Conservation (phyloP, 2,329 filamentous ascomycete species). For the Paecilomyces sp. region DNA sequence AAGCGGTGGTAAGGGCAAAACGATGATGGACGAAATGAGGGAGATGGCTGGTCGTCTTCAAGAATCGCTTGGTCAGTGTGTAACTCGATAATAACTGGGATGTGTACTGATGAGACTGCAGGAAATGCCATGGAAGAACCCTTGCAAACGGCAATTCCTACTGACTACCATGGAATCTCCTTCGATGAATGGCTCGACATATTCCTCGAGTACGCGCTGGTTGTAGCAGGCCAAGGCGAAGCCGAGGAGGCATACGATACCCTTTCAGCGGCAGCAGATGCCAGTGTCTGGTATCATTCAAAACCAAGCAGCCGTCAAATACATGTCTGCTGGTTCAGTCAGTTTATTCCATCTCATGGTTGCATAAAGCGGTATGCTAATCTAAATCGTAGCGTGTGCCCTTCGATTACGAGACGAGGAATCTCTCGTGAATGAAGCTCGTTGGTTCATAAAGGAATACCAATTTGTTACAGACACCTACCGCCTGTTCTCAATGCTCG, state of each 20-base stretch:
- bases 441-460: slow-evolving; percentile 78
- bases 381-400: slow-evolving; percentile 59
- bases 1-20: slow-evolving; percentile 26
- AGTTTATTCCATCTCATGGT: slow-evolving; percentile 18
- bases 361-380: slow-evolving; percentile 9
- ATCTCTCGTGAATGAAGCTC: slow-evolving; percentile 65
- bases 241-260: slow-evolving; percentile 69
- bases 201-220: slow-evolving; percentile 79
- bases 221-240: slow-evolving; percentile 61
- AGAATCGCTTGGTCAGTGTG: slow-evolving; percentile 30
- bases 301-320: slow-evolving; percentile 63
- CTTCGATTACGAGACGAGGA: slow-evolving; percentile 71
- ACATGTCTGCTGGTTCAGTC: slow-evolving; percentile 68
- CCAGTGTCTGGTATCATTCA: slow-evolving; percentile 72
- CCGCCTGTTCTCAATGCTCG: slow-evolving; percentile 73
- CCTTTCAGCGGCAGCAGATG: slow-evolving; percentile 69
- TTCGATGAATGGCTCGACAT: slow-evolving; percentile 85
- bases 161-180: slow-evolving; percentile 65
- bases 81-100: not conserved
- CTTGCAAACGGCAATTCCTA: slow-evolving; percentile 33
- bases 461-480: slow-evolving; percentile 76
- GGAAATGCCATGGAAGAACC: slow-evolving; percentile 18
- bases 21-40: slow-evolving; percentile 35
- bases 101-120: slow-evolving; percentile 1
- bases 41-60: slow-evolving; percentile 39